phyloP scores from a whole-genome alignment of 1,139 yeast species.

The Tardiomyces digboiensis region DNA sequence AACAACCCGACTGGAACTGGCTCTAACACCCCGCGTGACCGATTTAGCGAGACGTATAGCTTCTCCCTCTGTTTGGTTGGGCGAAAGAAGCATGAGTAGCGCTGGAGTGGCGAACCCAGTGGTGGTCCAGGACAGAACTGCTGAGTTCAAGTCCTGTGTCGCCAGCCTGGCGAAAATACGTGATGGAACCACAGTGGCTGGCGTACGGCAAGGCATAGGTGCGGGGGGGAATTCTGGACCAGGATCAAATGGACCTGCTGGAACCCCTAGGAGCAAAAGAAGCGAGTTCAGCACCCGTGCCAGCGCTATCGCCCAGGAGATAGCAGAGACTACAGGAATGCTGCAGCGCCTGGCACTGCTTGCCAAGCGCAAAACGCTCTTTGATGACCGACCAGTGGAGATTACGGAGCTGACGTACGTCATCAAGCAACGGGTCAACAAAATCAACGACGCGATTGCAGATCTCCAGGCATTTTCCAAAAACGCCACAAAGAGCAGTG shows the following conservation, averaged over 20 bases:
- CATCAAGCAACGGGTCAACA: slow-evolving; percentile 86
- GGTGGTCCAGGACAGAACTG: slow-evolving; percentile 65
- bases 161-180: slow-evolving; percentile 53
- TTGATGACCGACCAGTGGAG: slow-evolving; percentile 92
- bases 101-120: background rate
- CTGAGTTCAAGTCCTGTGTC: slow-evolving; percentile 83
- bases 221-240: slow-evolving; percentile 10
- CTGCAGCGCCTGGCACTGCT: slow-evolving; percentile 69
- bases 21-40: no score
- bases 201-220: slow-evolving; percentile 7
- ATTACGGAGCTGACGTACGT: slow-evolving; percentile 88
- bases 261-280: slow-evolving; percentile 18
- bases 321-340: slow-evolving; percentile 79
- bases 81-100: background rate
- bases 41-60: no score
- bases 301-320: slow-evolving; percentile 76
- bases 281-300: slow-evolving; percentile 73
- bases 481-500: slow-evolving; percentile 14
- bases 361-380: slow-evolving; percentile 87
- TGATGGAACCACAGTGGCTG: slow-evolving; percentile 22
- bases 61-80: no score
- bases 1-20: no score
- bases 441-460: slow-evolving; percentile 70
- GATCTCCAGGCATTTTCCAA: slow-evolving; percentile 43
- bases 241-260: slow-evolving; percentile 7